Evolutionary conservation across 2,329 filamentous ascomycete genomes (phyloP).

Genomic region (Penicillium sclerotigenum): DNA sequence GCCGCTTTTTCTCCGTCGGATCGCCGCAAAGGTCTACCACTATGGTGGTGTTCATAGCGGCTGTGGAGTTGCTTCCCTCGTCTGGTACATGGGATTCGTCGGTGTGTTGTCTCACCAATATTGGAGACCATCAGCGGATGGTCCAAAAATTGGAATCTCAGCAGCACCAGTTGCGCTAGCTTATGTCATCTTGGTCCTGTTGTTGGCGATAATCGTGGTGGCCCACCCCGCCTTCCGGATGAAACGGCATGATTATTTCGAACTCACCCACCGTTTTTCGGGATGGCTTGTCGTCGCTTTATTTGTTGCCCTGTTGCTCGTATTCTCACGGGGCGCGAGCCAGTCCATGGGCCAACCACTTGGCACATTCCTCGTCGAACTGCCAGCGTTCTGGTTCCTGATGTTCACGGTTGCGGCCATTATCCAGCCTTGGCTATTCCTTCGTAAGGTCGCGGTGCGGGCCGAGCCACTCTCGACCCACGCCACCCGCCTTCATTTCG

Average conservation of each 20-base stretch:
- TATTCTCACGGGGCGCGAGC: conserved; percentile 50
- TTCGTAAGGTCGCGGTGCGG: conserved; percentile 65
- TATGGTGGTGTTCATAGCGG: conserved; percentile 56
- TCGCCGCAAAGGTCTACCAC: conserved; percentile 52
- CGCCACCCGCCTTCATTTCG: conserved; percentile 68
- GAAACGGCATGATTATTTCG: conserved; percentile 66
- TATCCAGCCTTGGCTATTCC: conserved; percentile 68
- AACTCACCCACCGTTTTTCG: conserved; percentile 67
- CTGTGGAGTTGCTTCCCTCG: conserved; percentile 47
- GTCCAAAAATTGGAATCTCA: conserved; percentile 21
- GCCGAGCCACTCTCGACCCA: conserved; percentile 68
- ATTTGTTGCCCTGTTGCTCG: conserved; percentile 62
- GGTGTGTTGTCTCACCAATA: conserved; percentile 36
- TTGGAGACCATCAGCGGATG: conserved; percentile 23
- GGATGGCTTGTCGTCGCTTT: conserved; percentile 67
- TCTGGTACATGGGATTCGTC: conserved; percentile 47
- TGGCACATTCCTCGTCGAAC: conserved; percentile 42
- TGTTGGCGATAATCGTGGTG: conserved; percentile 58
- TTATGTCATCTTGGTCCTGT: conserved; percentile 57
- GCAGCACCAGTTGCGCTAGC: conserved; percentile 52
- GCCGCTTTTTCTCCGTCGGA: conserved; percentile 46
- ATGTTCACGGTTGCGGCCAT: conserved; percentile 62
- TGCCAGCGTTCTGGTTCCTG: conserved; percentile 66
- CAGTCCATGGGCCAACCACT: conserved; percentile 34
- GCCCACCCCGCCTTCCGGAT: conserved; percentile 64